Evolutionary conservation across 2,329 filamentous ascomycete genomes (phyloP).

Genomic region (Colletotrichum sansevieriae): DNA sequence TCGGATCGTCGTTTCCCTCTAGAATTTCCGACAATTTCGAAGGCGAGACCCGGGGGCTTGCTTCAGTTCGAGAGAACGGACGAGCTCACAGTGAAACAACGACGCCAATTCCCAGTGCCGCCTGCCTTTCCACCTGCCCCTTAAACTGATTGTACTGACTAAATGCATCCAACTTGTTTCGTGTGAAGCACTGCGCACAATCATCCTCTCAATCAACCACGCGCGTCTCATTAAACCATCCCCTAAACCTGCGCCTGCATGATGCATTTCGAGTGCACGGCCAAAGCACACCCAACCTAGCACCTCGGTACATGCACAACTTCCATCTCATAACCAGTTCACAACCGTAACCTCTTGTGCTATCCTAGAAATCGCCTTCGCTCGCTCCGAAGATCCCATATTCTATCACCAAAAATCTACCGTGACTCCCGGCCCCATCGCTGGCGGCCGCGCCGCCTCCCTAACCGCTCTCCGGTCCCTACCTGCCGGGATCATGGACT

Average conservation of each 20-base stretch:
- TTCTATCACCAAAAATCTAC: not conserved
- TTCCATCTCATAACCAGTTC: not conserved
- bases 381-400: not conserved
- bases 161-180: conserved; percentile 23
- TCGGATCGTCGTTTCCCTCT: conserved; percentile 26
- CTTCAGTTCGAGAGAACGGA: not conserved
- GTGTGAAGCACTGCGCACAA: conserved; percentile 36
- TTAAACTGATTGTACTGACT: not conserved
- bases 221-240: not conserved
- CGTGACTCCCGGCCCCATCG: conserved; percentile 5
- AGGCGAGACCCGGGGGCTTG: conserved; percentile 1
- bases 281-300: too few species aligned
- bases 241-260: conserved; percentile 6
- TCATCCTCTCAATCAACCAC: conserved; percentile 15
- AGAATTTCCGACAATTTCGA: conserved; percentile 29
- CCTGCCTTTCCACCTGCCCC: too few species aligned
- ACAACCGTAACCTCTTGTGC: not conserved
- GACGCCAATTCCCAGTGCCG: not conserved
- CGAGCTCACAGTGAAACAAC: conserved; percentile 12
- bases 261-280: not conserved
- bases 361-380: not conserved
- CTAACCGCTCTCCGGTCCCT: conserved; percentile 13
- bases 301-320: not conserved
- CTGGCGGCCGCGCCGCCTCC: conserved; percentile 6
- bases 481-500: conserved; percentile 26